Base-by-base conservation (phyloP, 2,329 filamentous ascomycete genomes). In the Penicillium sp. region DNA sequence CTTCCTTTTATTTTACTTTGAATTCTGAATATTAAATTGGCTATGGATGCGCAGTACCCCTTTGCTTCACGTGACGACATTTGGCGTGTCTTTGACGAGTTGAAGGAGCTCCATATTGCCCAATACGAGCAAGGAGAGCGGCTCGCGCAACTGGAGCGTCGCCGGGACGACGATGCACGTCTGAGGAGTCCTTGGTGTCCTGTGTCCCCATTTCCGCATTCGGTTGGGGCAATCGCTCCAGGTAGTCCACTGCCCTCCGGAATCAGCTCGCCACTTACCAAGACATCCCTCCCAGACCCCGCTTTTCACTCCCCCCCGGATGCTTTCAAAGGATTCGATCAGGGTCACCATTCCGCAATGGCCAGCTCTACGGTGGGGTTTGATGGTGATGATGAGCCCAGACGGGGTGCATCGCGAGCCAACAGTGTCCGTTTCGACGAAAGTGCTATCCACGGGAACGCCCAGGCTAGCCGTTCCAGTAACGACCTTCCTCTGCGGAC, bases 361-460 rank as follows among this genome's bases (percentile, higher is more conserved):
- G 83, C 96, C 46, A 88, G 87, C 49, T 61, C 62, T 2, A 90
- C 89, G 51, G 82, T 97, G 55, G 90, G 92, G 56, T 80, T 97
- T 7, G 93, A 96, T 61, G 83, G 88, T 5, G 92, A 96, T 59
- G 91, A 97, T 31, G 87, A 91, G 55, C 86, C 91, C 36, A 85
- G 93, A 60, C 90, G 94, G 51, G 90, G 90, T 19, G 88, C 91
- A 17, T 99, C 94, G 17, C 84, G 94, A 65, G 93, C 94, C 45
- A 97, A 97, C 71, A 97, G 94, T 69, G 94, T 99, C 64, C 89
- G 94, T 36, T 99, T 99, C 67, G 94, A 97, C 69, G 93, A 97
- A 72, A 96, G 91, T 69, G 92, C 93, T 14, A 86, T 96, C 65
- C 91, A 96, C 66, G 89, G 90, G 45, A 91, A 91, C 84, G 88